Evolutionary conservation across 2,329 filamentous ascomycete genomes (phyloP), one percentile per base, ranked within the genome.

Genomic region (Fusarium sp.): DNA sequence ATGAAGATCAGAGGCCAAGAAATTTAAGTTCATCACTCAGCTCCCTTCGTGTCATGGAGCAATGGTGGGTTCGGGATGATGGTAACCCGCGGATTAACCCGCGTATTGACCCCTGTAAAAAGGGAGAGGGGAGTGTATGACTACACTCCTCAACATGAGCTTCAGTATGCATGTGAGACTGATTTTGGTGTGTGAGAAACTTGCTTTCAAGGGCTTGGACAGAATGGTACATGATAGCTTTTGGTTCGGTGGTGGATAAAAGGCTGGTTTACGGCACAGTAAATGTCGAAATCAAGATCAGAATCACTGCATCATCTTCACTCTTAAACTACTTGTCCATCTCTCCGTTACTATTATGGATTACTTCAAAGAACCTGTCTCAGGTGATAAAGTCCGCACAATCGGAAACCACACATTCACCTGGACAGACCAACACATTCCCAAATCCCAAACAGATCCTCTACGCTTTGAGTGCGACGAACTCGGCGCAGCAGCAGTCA

Each of bases 401-500:
- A 59, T 66, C 20, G 63, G 63, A 18, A 66, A 66, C 6, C 40
- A 66, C 3, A 25, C 46, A 1, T 66, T 66, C 11, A 66, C 32
- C 29, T 66, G 63, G 63, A 66, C 63, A 6, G 47, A 59, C 11
- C 15, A 66, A 8, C 63, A 66, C 16, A 52, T 66, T 8, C 42
- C 63, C 32, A 66, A 66, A n/a, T 49, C 53, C 1, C 61, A 66
- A 9, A 66, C 63, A 38, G 63, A 66, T n/a, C 63, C 63, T 47
- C 24, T 66, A 8, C 61, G 63, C 7, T 43, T 66, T 9, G 27
- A 60, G 22, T 66, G 53, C 27, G 63, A 66, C 6, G 29, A 66
- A 15, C 63, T 66, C 3, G 63, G 63, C 5, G 61, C 63, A 11
- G 42, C 46, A 24, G 61, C 63, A 6, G 63, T 66, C 3, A 60